Evolutionary conservation across 2,329 filamentous ascomycete genomes (phyloP).

Genomic region (Colletotrichum spaethianum): DNA sequence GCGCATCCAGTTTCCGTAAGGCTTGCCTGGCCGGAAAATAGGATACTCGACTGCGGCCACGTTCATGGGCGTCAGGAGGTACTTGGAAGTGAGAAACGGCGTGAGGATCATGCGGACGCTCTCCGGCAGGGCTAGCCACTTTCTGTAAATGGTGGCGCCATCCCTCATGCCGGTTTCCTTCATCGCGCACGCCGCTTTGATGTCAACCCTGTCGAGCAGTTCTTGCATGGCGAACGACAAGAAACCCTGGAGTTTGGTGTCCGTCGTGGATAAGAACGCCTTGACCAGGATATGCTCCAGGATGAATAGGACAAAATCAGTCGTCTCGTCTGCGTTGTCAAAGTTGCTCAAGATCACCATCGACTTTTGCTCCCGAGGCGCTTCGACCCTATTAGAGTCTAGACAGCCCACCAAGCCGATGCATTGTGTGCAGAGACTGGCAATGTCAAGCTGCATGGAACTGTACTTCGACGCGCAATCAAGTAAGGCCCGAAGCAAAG

Average conservation of each 20-base stretch:
- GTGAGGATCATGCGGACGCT: slow-evolving; percentile 84
- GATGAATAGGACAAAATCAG: slow-evolving; percentile 88
- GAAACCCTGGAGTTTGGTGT: slow-evolving; percentile 89
- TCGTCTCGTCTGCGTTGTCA: slow-evolving; percentile 80
- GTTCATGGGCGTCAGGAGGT: slow-evolving; percentile 77
- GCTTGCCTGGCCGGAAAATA: slow-evolving; percentile 77
- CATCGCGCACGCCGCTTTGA: slow-evolving; percentile 70
- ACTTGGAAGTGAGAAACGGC: slow-evolving; percentile 89
- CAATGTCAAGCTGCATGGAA: slow-evolving; percentile 75
- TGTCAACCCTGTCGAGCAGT: slow-evolving; percentile 82
- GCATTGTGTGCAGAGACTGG: slow-evolving; percentile 82
- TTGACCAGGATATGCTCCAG: slow-evolving; percentile 91
- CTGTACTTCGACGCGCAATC: slow-evolving; percentile 90
- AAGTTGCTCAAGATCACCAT: slow-evolving; percentile 93
- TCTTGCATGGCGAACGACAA: slow-evolving; percentile 96
- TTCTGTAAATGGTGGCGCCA: slow-evolving; percentile 73
- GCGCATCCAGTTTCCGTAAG: slow-evolving; percentile 87
- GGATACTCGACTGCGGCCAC: slow-evolving; percentile 78
- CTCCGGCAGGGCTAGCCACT: slow-evolving; percentile 85
- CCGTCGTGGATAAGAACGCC: slow-evolving; percentile 90
- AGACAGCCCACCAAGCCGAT: slow-evolving; percentile 92
- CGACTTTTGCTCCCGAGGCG: slow-evolving; percentile 81
- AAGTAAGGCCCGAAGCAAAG: slow-evolving; percentile 82
- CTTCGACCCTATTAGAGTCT: slow-evolving; percentile 91
- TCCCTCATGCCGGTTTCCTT: slow-evolving; percentile 58